Evolutionary conservation across 2,329 filamentous ascomycete species (phyloP), one percentile per base, ranked within the genome.

Genomic region (Paramyrothecium sp.): DNA sequence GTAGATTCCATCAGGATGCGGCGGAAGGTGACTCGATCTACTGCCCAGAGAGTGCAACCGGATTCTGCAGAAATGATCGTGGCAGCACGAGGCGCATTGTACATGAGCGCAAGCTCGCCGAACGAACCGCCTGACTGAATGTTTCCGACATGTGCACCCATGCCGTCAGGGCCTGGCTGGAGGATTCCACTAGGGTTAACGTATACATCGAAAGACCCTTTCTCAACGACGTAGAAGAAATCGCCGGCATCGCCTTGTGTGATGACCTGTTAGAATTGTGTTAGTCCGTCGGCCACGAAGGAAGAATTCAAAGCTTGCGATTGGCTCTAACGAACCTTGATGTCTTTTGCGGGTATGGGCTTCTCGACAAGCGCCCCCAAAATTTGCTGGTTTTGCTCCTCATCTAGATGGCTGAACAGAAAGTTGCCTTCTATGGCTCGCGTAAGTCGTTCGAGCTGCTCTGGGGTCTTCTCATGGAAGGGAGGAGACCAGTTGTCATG

Each of bases 1-100:
- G 95, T 96, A 44, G 91, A 96, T 77, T 98, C 94, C 93, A 99
- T 97, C 61, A 99, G 82, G 63, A 99, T 98, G 60, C 95, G 91
- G 66, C 95, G 92, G 83, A 99, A 99, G 11, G 95, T 99, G 61
- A 97, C 84, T 54, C 95, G 91, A 71, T 99, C 95, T 53, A 99
- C 82, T 20, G 92, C 92, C 95, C 95, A 99, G 11, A 99, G 83
- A 3, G 89, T 93, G 68, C 90, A 93, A 34, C 84, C 78, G 3
- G 88, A 73, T 67, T 96, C 91, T 13, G 89, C 87, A 30, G 91
- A 96, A 60, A 96, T 85, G 59, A 99, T 91, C 0, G 95, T 98
- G 3, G 95, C 95, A 47, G 95, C 95, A 69, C 95, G 91, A 23
- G 95, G 95, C 21, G 95, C 92, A 69, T 98, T 97, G 79, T 99